Base-by-base conservation (phyloP, 2,329 filamentous ascomycete species). In the Madurella fahalii region DNA sequence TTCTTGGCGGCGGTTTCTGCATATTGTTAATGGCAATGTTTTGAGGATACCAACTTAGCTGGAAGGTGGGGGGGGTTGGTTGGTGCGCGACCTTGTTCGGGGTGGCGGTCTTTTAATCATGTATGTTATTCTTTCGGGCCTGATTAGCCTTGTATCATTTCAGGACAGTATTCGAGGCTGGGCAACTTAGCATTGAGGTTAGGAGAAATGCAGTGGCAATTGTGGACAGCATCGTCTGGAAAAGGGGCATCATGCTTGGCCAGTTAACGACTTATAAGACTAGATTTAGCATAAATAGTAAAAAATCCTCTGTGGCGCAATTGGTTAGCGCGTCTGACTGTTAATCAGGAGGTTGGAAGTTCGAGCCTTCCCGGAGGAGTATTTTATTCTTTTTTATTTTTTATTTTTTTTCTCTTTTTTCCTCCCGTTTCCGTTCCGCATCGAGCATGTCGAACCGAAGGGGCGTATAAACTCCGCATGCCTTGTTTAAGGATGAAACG, bases 281-380 rank as follows among this genome's bases (percentile, higher is more conserved):
- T 4, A 37, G 34, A 37, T 37, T 37, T 37, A 4, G 2, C 34
- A 15, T 11, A 9, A 11, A 25, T 13, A 18, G 18, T 30, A 5
- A 20, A 12, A 39, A 40, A 45, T 63, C 61, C 61, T 57, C 49
- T 54, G 77, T 83, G 70, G 71, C 72, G 60, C 71, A 74, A 66
- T 77, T 79, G 78, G 77, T 75, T 80, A 80, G 77, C 77, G 77
- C 77, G 78, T 80, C 73, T 75, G 77, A 80, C 77, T 80, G 77
- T 80, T 80, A 80, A 71, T 70, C 58, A 58, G 59, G 58, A 62
- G 58, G 60, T 59, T 62, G 60, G 54, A 57, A 58, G 61, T 63
- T 63, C 58, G 58, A 60, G 57, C 50, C 48, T 61, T 59, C 55
- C 59, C 57, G 57, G 53, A 59, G 59, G 59, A 61, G 60, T 32